Conservation (phyloP, 768 basidiomycete genomes). For the Mycena floridula region DNA sequence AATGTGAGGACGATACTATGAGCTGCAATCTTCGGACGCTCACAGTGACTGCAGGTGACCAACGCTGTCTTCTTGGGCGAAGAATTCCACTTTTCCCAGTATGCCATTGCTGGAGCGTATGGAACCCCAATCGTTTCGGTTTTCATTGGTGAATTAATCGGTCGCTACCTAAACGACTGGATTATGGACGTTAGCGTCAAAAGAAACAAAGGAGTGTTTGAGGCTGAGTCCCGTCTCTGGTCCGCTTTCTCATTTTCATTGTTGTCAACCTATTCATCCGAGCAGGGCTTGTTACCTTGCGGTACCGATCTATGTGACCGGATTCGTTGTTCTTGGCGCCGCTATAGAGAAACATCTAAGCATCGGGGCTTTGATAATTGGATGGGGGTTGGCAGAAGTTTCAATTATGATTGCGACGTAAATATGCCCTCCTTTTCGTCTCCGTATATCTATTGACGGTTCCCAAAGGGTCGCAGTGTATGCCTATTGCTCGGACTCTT, state of each 20-base stretch:
- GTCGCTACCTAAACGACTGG: conserved; percentile 48
- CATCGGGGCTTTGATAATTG: conserved; percentile 51
- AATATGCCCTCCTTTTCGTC: too few species aligned
- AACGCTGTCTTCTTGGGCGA: conserved; percentile 59
- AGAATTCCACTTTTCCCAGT: conserved; percentile 42
- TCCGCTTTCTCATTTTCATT: conserved; percentile 14
- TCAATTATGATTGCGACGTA: conserved; percentile 56
- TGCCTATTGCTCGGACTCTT: conserved; percentile 45
- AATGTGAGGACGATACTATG: conserved; percentile 32
- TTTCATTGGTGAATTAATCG: conserved; percentile 44
- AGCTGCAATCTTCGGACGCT: neutral
- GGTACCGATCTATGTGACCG: conserved; percentile 50
- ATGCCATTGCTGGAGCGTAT: conserved; percentile 46
- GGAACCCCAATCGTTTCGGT: conserved; percentile 51
- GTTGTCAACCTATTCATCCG: neutral
- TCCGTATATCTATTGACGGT: too few species aligned
- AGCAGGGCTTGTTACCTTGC: conserved; percentile 56
- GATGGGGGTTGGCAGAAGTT: conserved; percentile 60
- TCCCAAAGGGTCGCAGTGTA: too few species aligned
- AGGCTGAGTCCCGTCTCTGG: conserved; percentile 59
- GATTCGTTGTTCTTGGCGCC: conserved; percentile 54
- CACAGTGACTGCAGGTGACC: conserved; percentile 39
- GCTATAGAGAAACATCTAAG: conserved; percentile 46
- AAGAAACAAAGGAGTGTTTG: conserved; percentile 51
- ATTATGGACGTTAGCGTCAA: conserved; percentile 40